phyloP scores from a whole-genome alignment of 805 yeast genomes.

The Barnettozyma botsteinii region DNA sequence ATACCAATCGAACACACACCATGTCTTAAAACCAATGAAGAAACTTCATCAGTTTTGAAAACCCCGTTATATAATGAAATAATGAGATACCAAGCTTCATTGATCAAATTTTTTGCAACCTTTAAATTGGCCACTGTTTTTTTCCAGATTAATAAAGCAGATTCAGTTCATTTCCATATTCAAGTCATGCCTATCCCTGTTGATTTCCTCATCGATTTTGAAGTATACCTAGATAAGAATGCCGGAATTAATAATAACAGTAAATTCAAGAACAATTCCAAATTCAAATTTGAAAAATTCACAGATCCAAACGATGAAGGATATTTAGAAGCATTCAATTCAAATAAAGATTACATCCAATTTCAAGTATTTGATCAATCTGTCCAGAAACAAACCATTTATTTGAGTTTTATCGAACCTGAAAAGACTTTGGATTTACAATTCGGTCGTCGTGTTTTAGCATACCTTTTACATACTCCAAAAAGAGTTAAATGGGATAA shows the following conservation, averaged over 20 bases:
- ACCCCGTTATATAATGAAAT: conserved; percentile 41
- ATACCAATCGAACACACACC: conserved; percentile 76
- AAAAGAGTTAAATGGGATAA: conserved; percentile 71
- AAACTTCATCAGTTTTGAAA: conserved; percentile 19
- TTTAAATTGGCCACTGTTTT: conserved; percentile 48
- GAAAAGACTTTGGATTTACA: conserved; percentile 59
- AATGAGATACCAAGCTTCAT: conserved; percentile 37
- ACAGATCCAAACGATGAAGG: conserved; percentile 21
- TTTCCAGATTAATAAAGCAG: conserved; percentile 61
- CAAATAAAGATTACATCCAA: conserved; percentile 25
- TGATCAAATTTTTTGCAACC: conserved; percentile 40
- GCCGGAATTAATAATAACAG: conserved; percentile 42
- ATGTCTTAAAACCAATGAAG: conserved; percentile 26
- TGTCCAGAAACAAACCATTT: conserved; percentile 26
- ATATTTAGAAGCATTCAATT: conserved; percentile 25
- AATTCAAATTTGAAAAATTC: conserved; percentile 37
- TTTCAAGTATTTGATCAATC: conserved; percentile 32
- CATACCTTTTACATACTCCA: conserved; percentile 53
- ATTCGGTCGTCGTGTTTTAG: conserved; percentile 77
- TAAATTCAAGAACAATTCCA: conserved; percentile 36
- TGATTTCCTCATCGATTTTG: conserved; percentile 38
- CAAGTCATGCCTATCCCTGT: conserved; percentile 71
- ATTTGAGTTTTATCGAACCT: conserved; percentile 25
- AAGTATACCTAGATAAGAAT: conserved; percentile 40
- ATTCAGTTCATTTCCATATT: conserved; percentile 68